Evolutionary conservation across 2,329 filamentous ascomycete genomes (phyloP), one percentile per base, ranked within the genome.

Genomic region (Fusarium sp.): DNA sequence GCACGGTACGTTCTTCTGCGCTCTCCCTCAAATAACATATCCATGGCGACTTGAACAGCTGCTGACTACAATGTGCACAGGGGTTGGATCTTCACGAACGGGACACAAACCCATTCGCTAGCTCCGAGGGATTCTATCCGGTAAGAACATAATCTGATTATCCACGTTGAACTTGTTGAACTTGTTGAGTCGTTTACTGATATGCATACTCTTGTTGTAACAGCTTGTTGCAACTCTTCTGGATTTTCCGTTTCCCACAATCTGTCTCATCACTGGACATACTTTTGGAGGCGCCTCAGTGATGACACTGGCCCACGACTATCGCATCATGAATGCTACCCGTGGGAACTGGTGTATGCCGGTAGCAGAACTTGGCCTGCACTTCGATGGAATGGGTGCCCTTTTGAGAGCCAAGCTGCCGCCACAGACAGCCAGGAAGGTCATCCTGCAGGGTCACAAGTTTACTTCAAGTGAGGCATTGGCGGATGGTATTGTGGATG

Each of bases 381-480:
- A 53, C 14, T 53, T 53, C 15, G 39, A 53, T 17, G 50, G 50
- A 44, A 53, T 53, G 50, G 50, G 50, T 26, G 28, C 50, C 13
- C 20, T 53, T 15, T 17, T 53, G 30, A 46, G 40, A 46, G 50
- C 50, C 50, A 53, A 53, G 30, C 10, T 53, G 11, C 30, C 7
- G 37, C 40, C 50, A 45, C 40, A 53, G 40, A 46, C 30, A 28
- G 30, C 50, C 30, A 53, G 50, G 22, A 53, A 53, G 40, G 30
- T 53, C 7, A 46, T 53, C 10, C 7, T 46, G 0, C 50, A 53
- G 22, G 50, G 50, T 17, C 40, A 54, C 10, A 54, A 17, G 10
- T 54, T 54, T 7, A 54, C 51, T 7, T 37, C 51, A 14, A 46
- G n/a, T 28, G 51, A 54, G 41, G 51, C 51, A 46, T 54, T 54